Evolutionary conservation across 768 basidiomycete genomes (phyloP), one percentile per base, ranked within the genome.

Genomic region (Lepiota venenata): DNA sequence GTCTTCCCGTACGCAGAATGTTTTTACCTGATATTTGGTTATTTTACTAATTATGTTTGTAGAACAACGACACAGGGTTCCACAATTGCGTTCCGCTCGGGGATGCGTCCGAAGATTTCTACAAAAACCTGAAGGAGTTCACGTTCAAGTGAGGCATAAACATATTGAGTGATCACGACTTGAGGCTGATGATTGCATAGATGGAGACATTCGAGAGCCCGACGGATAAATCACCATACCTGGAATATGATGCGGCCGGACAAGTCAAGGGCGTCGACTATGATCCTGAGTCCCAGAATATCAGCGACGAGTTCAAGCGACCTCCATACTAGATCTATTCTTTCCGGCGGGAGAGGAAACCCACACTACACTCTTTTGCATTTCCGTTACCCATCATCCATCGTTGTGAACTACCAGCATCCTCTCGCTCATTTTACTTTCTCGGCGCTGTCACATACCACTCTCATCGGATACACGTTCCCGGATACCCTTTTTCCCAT

Each of bases 131-230:
- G 75, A 81, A 55, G 78, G 79, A 21, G 76, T 85, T 32, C 84
- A 86, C 59, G 79, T 87, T 51, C 84, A 83, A 71, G 84, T 83
- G 48, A 50, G 61, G 52, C 38, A 41, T 3, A 14, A n/a, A 6
- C 27, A 46, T 47, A 47, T 25, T n/a, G 27, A 46, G 20, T 14
- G 47, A 36, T 22, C 44, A 45, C 32, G 44, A 38, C 39, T 22
- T 37, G 25, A 46, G 25, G 29, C 50, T 57, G 21, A 56, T 56
- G 22, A 55, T 50, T 42, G 25, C 40, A 22, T 57, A 88, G 85
- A 88, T 88, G 86, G 77, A 84, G 55, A 83, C 83, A 12, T 84
- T 85, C 52, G 76, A 80, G 58, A 74, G 72, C 55, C 75, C 72
- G 12, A 62, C 71, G 4, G 76, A 75, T 39, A 76, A 71, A 47